A percentile compares a stretch with the other conserved stretches of the same genome.
phyloP scores from a whole-genome alignment of 2,329 filamentous ascomycete genomes.

The Ophiosphaerella herpotricha region DNA sequence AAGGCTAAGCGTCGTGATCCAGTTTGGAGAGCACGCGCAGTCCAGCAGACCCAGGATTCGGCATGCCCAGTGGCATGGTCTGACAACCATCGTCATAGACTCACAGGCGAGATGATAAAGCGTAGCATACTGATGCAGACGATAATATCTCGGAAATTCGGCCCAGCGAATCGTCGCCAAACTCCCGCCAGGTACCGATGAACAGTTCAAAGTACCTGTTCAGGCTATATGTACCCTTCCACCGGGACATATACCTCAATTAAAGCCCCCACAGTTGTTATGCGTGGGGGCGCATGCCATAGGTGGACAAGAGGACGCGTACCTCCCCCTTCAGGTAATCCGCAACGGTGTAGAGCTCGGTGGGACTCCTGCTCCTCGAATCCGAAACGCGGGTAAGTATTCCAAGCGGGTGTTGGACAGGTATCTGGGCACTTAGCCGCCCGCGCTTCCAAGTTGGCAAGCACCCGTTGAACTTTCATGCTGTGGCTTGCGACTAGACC shows the following conservation, averaged over 20 bases:
- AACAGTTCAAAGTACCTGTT: slow-evolving; percentile 2
- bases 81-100: not conserved
- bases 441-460: not conserved
- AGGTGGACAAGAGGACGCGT: not conserved
- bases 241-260: not conserved
- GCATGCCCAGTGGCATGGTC: not conserved
- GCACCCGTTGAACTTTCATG: not conserved
- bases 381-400: not conserved
- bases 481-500: not conserved
- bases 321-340: not conserved
- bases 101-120: not conserved
- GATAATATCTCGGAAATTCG: slow-evolving; percentile 2
- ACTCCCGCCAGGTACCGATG: slow-evolving; percentile 8
- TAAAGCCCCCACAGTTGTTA: slow-evolving; percentile 3
- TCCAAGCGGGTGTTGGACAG: not conserved
- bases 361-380: not conserved
- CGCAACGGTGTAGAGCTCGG: not conserved
- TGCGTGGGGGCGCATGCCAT: slow-evolving; percentile 6
- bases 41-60: not conserved
- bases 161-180: slow-evolving; percentile 1
- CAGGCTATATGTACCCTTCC: slow-evolving; percentile 10
- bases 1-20: not conserved
- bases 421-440: not conserved
- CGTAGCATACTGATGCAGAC: slow-evolving; percentile 1
- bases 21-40: not conserved